phyloP scores from a whole-genome alignment of 164 flowering plant species.

The Pachysandra terminalis region DNA sequence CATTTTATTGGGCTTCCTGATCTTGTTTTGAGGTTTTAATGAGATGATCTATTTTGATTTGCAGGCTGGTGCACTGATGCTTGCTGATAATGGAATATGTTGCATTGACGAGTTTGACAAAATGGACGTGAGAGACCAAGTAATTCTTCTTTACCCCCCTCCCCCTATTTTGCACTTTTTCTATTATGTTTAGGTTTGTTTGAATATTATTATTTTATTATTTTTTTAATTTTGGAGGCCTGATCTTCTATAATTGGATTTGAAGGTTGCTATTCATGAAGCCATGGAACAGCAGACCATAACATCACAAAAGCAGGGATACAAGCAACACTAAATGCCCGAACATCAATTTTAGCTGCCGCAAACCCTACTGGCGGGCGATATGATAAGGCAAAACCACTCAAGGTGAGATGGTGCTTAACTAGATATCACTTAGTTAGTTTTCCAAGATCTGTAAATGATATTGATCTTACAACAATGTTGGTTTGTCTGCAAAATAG shows the following conservation, averaged over 20 bases:
- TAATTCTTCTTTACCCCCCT: slow-evolving; percentile 13
- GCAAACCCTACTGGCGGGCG: slow-evolving; percentile 98
- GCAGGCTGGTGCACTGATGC: slow-evolving; percentile 99
- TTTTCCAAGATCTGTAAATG: not conserved
- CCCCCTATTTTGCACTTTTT: too few species aligned
- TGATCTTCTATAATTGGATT: slow-evolving; percentile 13
- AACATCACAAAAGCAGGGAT: slow-evolving; percentile 97
- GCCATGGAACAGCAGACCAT: slow-evolving; percentile 99
- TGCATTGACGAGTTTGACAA: slow-evolving; percentile 99
- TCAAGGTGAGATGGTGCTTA: slow-evolving; percentile 56
- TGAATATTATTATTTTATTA: too few species aligned
- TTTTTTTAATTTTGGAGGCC: slow-evolving; percentile 2
- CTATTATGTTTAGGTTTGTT: too few species aligned
- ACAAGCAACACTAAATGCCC: slow-evolving; percentile 93
- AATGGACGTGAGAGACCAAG: slow-evolving; percentile 97
- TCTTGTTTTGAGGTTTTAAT: not conserved
- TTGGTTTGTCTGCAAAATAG: not conserved
- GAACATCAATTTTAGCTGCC: slow-evolving; percentile 94
- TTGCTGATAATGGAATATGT: slow-evolving; percentile 95
- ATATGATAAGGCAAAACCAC: slow-evolving; percentile 89
- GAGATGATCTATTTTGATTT: not conserved
- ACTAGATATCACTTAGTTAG: not conserved
- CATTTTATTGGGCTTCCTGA: not conserved
- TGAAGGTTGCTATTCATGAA: slow-evolving; percentile 96
- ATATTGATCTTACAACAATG: not conserved